Conservation (phyloP, 148 eudicot species). For the Arbutus unedo region DNA sequence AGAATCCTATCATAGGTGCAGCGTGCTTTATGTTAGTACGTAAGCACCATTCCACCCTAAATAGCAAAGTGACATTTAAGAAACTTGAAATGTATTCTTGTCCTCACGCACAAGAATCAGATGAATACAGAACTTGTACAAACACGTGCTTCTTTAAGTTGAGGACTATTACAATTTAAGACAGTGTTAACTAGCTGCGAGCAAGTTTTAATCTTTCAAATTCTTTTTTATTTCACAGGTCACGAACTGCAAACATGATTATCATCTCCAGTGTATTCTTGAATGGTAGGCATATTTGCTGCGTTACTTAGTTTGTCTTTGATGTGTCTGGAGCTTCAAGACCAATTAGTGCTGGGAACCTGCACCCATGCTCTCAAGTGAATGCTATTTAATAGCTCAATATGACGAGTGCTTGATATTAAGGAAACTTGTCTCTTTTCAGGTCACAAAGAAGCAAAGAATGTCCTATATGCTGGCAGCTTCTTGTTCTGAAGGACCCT, state of each 20-base stretch:
- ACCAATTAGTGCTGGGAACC: not conserved
- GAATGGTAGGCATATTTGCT: constrained; percentile 53
- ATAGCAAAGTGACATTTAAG: not conserved
- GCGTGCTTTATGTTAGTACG: not conserved
- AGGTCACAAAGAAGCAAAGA: constrained; percentile 85
- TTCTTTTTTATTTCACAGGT: constrained; percentile 33
- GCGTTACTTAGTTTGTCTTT: not conserved
- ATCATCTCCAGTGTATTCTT: constrained; percentile 82
- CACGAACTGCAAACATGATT: constrained; percentile 81
- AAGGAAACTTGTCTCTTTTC: not conserved
- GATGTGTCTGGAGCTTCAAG: not conserved
- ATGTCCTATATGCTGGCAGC: constrained; percentile 84
- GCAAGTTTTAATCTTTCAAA: not conserved
- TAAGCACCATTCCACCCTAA: not conserved
- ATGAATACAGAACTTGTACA: not conserved
- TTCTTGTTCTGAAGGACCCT: constrained; percentile 63
- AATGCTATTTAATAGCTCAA: not conserved
- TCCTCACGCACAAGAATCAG: not conserved
- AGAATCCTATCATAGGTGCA: not conserved
- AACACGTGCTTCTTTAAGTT: not conserved
- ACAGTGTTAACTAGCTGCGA: not conserved
- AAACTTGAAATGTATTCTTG: not conserved
- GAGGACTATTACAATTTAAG: not conserved
- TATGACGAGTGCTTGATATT: not conserved
- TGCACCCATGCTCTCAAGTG: not conserved